Evolutionary conservation across 345 rosid genomes (phyloP).

Genomic region (Linum trigynum): DNA sequence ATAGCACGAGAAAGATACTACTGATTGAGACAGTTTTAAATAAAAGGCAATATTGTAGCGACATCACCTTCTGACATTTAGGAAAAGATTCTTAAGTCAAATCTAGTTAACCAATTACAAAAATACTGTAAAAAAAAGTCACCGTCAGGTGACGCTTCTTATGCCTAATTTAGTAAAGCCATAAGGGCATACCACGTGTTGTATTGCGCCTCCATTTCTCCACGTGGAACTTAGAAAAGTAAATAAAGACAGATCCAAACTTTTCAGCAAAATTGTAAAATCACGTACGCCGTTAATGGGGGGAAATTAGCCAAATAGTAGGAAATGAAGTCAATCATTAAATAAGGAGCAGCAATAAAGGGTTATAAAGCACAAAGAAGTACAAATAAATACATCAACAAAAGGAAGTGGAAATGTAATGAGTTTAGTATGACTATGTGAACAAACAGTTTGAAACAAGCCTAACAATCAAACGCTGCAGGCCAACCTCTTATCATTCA

Average conservation of each 20-base stretch:
- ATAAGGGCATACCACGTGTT: constrained; percentile 7
- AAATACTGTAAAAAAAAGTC: not conserved
- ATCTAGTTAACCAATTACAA: not conserved
- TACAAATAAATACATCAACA: not conserved
- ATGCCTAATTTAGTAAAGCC: constrained; percentile 5
- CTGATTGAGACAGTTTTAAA: not conserved
- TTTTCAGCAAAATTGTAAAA: not conserved
- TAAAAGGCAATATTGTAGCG: not conserved
- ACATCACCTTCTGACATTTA: not conserved
- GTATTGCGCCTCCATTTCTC: not conserved
- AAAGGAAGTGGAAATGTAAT: not conserved
- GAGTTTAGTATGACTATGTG: not conserved
- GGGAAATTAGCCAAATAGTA: not conserved
- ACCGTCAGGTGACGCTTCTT: not conserved
- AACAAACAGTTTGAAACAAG: not conserved
- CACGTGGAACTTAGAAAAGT: not conserved
- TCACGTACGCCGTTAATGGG: not conserved
- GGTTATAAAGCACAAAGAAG: constrained; percentile 3
- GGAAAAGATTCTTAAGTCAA: not conserved
- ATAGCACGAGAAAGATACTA: not conserved
- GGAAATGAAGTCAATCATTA: not conserved
- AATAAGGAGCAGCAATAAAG: not conserved
- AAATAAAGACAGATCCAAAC: not conserved
- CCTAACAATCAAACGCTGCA: not conserved
- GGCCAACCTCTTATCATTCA: constrained; percentile 1